phyloP scores from a whole-genome alignment of 2,329 filamentous ascomycete species.

The Monosporascus sp. region DNA sequence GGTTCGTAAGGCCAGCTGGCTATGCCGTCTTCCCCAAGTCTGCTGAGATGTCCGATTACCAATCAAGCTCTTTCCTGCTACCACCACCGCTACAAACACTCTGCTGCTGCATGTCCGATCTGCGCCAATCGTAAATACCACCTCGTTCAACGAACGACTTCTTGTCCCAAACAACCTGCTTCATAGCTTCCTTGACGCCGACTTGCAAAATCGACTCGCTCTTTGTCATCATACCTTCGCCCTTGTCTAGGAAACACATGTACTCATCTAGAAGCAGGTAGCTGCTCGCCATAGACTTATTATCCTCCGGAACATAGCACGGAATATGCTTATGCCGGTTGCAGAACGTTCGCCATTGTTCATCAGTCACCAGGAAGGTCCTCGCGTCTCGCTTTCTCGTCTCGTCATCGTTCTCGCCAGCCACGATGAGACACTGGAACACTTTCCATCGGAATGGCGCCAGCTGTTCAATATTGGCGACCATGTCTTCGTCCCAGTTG shows the following conservation, averaged over 20 bases:
- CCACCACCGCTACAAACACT: background rate
- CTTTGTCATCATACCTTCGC: constrained; percentile 24
- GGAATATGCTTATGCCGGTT: constrained; percentile 32
- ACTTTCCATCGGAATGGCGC: constrained; percentile 49
- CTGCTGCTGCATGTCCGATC: background rate
- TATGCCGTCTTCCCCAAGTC: no score
- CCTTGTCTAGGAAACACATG: constrained; percentile 43
- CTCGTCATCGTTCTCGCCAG: constrained; percentile 45
- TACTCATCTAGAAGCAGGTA: constrained; percentile 49
- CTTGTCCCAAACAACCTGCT: constrained; percentile 40
- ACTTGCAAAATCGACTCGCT: constrained; percentile 36
- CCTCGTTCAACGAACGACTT: constrained; percentile 37
- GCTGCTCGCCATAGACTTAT: constrained; percentile 42
- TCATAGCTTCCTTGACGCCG: constrained; percentile 39
- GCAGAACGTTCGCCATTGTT: constrained; percentile 42
- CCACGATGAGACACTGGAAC: constrained; percentile 49
- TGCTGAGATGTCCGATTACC: background rate
- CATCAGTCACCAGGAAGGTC: constrained; percentile 39
- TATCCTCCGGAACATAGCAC: constrained; percentile 43
- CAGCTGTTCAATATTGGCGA: constrained; percentile 29
- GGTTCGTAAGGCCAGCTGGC: no score
- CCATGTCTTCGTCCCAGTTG: constrained; percentile 48
- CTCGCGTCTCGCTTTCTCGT: constrained; percentile 32
- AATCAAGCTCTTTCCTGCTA: constrained; percentile 2
- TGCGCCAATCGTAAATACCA: constrained; percentile 42